phyloP scores from a whole-genome alignment of 2,329 filamentous ascomycete genomes.

The Aureobasidium subglaciale region DNA sequence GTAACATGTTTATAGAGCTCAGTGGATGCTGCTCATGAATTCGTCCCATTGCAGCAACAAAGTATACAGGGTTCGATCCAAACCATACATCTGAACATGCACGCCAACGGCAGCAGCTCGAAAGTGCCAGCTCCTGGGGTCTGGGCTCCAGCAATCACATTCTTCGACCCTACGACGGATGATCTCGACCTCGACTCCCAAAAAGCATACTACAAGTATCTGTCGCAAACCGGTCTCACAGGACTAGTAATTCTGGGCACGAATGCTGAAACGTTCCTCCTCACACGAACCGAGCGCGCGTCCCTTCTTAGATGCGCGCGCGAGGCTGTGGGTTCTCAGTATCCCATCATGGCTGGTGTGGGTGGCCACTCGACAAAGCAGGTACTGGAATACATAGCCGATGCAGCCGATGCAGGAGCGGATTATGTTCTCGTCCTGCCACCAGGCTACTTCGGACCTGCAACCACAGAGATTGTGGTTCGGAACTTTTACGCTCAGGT shows the following conservation, averaged over 20 bases:
- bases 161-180: slow-evolving; percentile 36
- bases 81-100: neutral
- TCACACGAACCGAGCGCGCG: slow-evolving; percentile 37
- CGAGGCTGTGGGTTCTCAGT: slow-evolving; percentile 35
- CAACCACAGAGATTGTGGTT: slow-evolving; percentile 36
- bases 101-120: neutral
- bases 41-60: neutral
- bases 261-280: slow-evolving; percentile 41
- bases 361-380: slow-evolving; percentile 38
- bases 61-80: neutral
- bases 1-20: neutral
- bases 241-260: slow-evolving; percentile 42
- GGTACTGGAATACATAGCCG: slow-evolving; percentile 36
- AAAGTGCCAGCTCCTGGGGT: slow-evolving; percentile 20
- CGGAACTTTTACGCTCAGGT: slow-evolving; percentile 40
- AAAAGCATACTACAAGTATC: slow-evolving; percentile 38
- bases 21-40: neutral
- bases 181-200: slow-evolving; percentile 37
- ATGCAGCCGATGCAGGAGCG: slow-evolving; percentile 36
- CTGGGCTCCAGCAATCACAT: slow-evolving; percentile 38
- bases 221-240: slow-evolving; percentile 35
- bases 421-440: slow-evolving; percentile 39
- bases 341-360: slow-evolving; percentile 39
- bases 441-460: slow-evolving; percentile 39
- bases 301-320: slow-evolving; percentile 31